A percentile compares a stretch with the other conserved stretches of the same genome.
Evolutionary conservation across 768 basidiomycete species (phyloP).

Genomic region (Boletus sp.): DNA sequence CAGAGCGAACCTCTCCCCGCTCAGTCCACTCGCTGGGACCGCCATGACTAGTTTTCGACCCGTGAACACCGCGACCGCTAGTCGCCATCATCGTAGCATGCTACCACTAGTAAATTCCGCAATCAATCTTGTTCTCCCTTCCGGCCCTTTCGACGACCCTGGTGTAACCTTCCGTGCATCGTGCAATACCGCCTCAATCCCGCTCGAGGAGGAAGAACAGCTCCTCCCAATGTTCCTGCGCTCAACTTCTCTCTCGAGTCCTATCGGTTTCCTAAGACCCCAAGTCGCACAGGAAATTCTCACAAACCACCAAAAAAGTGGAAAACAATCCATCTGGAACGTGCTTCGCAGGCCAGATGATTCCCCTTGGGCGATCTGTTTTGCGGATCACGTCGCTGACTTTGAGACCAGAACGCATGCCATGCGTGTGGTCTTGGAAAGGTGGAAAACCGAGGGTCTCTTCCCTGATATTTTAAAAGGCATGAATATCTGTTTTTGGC

Average conservation of each 20-base stretch:
- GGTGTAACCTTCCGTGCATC: conserved; percentile 15
- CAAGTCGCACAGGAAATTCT: conserved; percentile 14
- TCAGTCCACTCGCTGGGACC: background rate
- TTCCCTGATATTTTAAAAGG: conserved; percentile 25
- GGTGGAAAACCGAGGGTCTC: conserved; percentile 16
- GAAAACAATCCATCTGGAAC: conserved; percentile 16
- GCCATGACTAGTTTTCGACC: background rate
- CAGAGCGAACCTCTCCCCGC: background rate
- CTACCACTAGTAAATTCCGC: conserved; percentile 25
- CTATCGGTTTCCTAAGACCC: conserved; percentile 22
- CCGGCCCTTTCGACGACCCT: conserved; percentile 22
- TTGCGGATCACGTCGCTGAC: conserved; percentile 18
- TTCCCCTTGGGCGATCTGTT: conserved; percentile 21
- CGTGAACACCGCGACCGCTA: background rate
- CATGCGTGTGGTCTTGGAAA: conserved; percentile 9
- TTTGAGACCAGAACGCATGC: conserved; percentile 14
- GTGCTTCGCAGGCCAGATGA: conserved; percentile 13
- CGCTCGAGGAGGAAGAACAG: conserved; percentile 15
- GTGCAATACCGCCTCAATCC: conserved; percentile 10
- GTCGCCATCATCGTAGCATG: conserved; percentile 4
- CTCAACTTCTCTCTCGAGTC: conserved; percentile 7
- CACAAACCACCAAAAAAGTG: conserved; percentile 2
- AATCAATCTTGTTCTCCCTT: conserved; percentile 27
- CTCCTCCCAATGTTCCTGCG: conserved; percentile 23
- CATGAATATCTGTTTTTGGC: background rate